Conservation (phyloP, 768 basidiomycete genomes). For the Leccinum ochraceum region DNA sequence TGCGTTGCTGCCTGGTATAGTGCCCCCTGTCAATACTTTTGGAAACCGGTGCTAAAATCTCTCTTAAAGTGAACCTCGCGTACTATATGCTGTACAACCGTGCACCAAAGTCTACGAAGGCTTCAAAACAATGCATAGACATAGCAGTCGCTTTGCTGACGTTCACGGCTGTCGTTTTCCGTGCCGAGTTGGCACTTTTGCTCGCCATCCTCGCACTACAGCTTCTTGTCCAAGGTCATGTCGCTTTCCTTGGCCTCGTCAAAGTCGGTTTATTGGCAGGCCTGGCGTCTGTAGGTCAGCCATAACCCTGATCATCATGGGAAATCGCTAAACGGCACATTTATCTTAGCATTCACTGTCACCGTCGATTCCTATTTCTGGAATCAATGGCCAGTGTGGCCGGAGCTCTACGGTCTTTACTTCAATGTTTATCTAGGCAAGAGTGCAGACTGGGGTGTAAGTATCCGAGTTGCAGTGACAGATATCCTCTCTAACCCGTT, state of each 20-base stretch:
- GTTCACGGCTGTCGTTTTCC: slow-evolving; percentile 68
- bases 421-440: slow-evolving; percentile 91
- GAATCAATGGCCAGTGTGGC: slow-evolving; percentile 75
- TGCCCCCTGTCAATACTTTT: neutral
- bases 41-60: neutral
- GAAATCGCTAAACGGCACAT: neutral
- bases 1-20: slow-evolving; percentile 73
- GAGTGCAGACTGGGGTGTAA: slow-evolving; percentile 89
- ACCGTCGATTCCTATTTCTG: slow-evolving; percentile 87
- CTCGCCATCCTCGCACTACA: slow-evolving; percentile 64
- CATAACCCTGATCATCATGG: neutral
- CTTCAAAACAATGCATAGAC: slow-evolving; percentile 36
- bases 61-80: slow-evolving; percentile 52
- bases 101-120: slow-evolving; percentile 39
- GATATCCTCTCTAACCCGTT: slow-evolving; percentile 1
- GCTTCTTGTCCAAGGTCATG: slow-evolving; percentile 42
- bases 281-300: slow-evolving; percentile 52
- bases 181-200: slow-evolving; percentile 76
- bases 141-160: slow-evolving; percentile 61
- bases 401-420: slow-evolving; percentile 73
- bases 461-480: slow-evolving; percentile 28
- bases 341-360: slow-evolving; percentile 54
- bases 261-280: slow-evolving; percentile 52
- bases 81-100: slow-evolving; percentile 46
- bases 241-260: slow-evolving; percentile 45